These are phyloP conservation scores for Quercus lobata DNA, from an alignment of 331 rosid genomes.

Conservation along the genomic window DNA sequence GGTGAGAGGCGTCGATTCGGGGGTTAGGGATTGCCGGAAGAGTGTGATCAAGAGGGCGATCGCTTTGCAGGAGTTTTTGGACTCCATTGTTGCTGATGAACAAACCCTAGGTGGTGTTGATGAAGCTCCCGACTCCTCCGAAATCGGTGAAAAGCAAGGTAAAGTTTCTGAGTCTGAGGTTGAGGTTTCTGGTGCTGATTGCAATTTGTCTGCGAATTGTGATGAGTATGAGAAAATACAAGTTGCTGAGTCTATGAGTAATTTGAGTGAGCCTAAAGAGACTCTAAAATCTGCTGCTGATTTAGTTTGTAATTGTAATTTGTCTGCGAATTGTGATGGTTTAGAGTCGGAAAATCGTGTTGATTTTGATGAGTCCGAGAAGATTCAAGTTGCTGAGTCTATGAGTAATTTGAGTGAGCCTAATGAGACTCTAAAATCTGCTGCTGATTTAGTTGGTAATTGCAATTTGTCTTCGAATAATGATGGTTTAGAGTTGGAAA, in stretches of 20 bases:
- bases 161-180: background rate
- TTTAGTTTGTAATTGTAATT: background rate
- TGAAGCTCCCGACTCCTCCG: background rate
- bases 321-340: background rate
- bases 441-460: too few species aligned
- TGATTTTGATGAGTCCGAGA: background rate
- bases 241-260: too few species aligned
- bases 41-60: conserved; percentile 49
- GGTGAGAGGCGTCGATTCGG: conserved; percentile 44
- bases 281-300: too few species aligned
- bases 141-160: background rate
- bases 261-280: too few species aligned
- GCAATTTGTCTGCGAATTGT: background rate
- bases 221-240: too few species aligned
- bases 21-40: conserved; percentile 58
- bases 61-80: conserved; percentile 59
- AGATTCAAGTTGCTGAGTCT: background rate
- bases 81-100: conserved; percentile 24
- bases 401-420: background rate
- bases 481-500: background rate
- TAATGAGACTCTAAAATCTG: background rate
- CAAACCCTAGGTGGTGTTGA: background rate
- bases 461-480: background rate
- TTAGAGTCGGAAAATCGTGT: background rate
- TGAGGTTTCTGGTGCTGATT: background rate